Percentiles rank a stretch among this genome's conserved stretches.
Conservation (phyloP, 192 early-diverging fungal species). For the Backusella australiensis region DNA sequence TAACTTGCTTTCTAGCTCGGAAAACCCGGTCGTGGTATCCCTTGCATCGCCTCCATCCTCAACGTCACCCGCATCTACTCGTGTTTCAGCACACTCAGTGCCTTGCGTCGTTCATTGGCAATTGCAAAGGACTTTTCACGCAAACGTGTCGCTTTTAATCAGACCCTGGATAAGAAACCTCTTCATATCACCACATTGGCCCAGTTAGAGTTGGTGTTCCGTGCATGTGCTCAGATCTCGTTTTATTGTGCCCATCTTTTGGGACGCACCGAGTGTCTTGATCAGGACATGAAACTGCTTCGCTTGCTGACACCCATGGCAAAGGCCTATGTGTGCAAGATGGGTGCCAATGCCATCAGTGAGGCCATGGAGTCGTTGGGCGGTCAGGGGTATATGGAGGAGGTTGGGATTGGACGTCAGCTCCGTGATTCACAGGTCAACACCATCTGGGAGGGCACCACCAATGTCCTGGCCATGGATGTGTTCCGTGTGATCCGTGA, state of each 20-base stretch:
- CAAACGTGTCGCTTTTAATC: constrained; percentile 46
- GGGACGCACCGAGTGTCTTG: constrained; percentile 48
- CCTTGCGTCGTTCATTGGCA: constrained; percentile 42
- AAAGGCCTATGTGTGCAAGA: constrained; percentile 58
- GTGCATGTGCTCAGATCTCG: constrained; percentile 49
- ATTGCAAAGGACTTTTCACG: constrained; percentile 58
- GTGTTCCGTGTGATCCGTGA: constrained; percentile 51
- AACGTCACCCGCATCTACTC: constrained; percentile 70
- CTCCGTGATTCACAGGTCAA: constrained; percentile 64
- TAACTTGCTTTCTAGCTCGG: constrained; percentile 37
- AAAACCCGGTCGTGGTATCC: constrained; percentile 48
- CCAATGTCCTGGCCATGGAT: constrained; percentile 65
- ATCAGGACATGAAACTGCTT: constrained; percentile 36
- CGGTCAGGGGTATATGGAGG: constrained; percentile 76
- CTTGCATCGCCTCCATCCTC: constrained; percentile 60
- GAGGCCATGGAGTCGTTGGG: constrained; percentile 68
- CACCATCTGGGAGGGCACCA: constrained; percentile 75
- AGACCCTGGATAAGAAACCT: constrained; percentile 47
- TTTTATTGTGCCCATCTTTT: constrained; percentile 57
- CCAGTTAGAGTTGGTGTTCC: constrained; percentile 48
- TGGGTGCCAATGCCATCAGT: constrained; percentile 39
- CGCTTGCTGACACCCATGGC: constrained; percentile 64
- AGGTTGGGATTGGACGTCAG: constrained; percentile 53
- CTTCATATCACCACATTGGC: constrained; percentile 59
- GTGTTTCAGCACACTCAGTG: constrained; percentile 41